phyloP scores from a whole-genome alignment of 371 early-diverging fungal species.

The Mortierella sp. region DNA sequence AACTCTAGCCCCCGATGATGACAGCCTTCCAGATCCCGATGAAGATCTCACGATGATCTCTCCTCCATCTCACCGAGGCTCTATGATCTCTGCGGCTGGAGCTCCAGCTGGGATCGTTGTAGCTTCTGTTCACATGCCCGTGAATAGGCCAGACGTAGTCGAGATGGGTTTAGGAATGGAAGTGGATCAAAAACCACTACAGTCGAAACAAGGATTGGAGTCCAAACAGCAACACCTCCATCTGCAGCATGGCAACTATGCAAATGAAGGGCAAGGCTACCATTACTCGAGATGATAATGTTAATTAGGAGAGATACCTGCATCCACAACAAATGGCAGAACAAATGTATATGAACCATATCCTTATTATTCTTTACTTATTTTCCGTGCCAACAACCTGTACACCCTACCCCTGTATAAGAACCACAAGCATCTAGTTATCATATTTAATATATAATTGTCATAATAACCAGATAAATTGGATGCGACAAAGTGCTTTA shows the following conservation, averaged over 20 bases:
- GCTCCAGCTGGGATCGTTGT: neutral
- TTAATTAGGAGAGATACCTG: neutral
- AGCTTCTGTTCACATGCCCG: conserved; percentile 3
- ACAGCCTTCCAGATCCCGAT: conserved; percentile 30
- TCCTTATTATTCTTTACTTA: neutral
- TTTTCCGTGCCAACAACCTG: neutral
- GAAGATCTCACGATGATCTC: conserved; percentile 23
- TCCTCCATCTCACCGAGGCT: conserved; percentile 19
- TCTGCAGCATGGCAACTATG: neutral
- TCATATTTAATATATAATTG: no score
- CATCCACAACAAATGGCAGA: neutral
- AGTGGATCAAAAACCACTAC: conserved; percentile 10
- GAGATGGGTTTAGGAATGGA: conserved; percentile 30
- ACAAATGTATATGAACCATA: conserved; percentile 1
- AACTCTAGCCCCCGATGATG: conserved; percentile 32
- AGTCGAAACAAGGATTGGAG: neutral
- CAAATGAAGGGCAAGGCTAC: neutral
- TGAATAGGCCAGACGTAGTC: neutral
- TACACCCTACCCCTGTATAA: neutral
- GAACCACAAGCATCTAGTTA: no score
- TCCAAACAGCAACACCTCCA: neutral
- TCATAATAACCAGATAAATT: no score
- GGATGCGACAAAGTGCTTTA: neutral
- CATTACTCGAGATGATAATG: neutral
- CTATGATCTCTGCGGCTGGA: conserved; percentile 1